phyloP scores from a whole-genome alignment of 441 rosid species.

The Syzygium malaccense region DNA sequence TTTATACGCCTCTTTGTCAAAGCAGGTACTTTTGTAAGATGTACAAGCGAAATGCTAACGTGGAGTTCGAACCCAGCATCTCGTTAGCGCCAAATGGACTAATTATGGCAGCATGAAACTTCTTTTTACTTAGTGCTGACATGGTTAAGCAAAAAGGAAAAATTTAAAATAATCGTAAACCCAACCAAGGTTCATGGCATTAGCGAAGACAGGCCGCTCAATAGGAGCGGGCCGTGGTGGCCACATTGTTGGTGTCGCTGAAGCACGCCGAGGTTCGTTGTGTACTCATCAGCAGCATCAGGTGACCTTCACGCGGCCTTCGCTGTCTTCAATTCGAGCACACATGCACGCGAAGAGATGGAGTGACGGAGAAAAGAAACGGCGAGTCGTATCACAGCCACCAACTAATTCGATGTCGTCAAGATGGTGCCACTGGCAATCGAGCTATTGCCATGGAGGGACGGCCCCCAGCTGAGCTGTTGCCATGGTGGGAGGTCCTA shows the following conservation, averaged over 20 bases:
- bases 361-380: background rate
- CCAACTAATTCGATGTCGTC: background rate
- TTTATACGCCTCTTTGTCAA: rapidly evolving
- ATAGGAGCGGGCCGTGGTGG: background rate
- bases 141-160: background rate
- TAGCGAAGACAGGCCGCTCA: rapidly evolving
- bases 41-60: background rate
- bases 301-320: background rate
- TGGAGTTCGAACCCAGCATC: background rate
- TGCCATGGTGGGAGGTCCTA: background rate
- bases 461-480: background rate
- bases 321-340: background rate
- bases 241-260: background rate
- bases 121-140: background rate
- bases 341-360: no score
- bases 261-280: rapidly evolving
- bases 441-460: background rate
- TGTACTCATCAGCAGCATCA: background rate
- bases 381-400: background rate
- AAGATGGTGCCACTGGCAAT: background rate
- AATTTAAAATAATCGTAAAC: background rate
- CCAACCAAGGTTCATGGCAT: background rate
- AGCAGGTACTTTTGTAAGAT: background rate
- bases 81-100: rapidly evolving
- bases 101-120: rapidly evolving